Evolutionary conservation across 257 asterid species (phyloP).

Genomic region (Gynochthodes officinalis): DNA sequence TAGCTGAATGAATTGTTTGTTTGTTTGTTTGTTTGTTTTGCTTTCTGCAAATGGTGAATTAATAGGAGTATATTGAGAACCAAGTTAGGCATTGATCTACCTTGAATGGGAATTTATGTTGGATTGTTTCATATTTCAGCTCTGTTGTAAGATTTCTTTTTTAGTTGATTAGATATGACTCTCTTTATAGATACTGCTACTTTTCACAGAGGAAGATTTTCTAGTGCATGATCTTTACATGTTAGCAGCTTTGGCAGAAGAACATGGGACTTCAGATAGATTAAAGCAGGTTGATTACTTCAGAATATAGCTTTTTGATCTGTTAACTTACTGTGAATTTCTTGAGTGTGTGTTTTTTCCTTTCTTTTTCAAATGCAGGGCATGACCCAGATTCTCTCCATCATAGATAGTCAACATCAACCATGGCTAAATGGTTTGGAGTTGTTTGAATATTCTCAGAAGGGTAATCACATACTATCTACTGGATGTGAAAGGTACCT

Average conservation of each 20-base stretch:
- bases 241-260: conserved; percentile 52
- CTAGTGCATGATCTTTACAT: conserved; percentile 54
- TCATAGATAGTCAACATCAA: conserved; percentile 46
- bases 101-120: background rate
- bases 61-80: background rate
- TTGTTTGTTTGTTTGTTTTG: background rate
- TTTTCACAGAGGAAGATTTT: conserved; percentile 65
- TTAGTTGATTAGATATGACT: background rate
- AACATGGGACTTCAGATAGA: conserved; percentile 34
- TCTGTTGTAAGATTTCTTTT: background rate
- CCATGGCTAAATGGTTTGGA: conserved; percentile 70
- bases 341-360: background rate
- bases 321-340: background rate
- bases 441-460: conserved; percentile 52
- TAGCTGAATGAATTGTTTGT: background rate
- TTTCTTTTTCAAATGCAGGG: conserved; percentile 42
- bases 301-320: background rate
- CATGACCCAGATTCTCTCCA: conserved; percentile 51
- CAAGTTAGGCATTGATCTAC: background rate
- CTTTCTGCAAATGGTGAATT: background rate
- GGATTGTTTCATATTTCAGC: background rate
- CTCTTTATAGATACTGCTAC: background rate
- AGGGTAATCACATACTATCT: conserved; percentile 47
- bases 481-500: conserved; percentile 70
- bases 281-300: conserved; percentile 53